phyloP scores from a whole-genome alignment of 495 filamentous ascomycete genomes.

The Trichoderma reesei region DNA sequence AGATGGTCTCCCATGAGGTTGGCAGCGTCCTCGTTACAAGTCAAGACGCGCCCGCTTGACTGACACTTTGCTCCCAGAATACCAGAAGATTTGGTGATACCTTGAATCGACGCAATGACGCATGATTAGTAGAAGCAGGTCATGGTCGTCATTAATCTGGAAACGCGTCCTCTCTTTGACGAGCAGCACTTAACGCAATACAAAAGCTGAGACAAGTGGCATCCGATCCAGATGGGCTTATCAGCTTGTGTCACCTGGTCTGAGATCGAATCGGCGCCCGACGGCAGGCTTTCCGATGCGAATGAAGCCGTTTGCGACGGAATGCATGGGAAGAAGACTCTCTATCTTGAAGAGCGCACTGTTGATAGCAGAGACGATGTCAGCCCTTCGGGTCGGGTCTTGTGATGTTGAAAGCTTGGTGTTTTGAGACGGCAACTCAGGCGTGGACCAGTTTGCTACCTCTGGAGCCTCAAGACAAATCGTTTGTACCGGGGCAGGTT shows the following conservation, averaged over 20 bases:
- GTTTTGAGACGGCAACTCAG: no score
- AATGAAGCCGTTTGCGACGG: not conserved
- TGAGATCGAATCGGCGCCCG: not conserved
- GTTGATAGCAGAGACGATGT: not conserved
- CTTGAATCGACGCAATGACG: not conserved
- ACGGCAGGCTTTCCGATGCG: not conserved
- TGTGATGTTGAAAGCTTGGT: no score
- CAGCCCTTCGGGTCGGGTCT: no score
- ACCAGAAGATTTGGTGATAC: not conserved
- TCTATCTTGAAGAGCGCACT: not conserved
- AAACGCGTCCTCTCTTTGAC: not conserved
- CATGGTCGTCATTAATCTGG: no score
- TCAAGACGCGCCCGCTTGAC: not conserved
- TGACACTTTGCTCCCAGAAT: not conserved
- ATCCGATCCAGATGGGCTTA: not conserved
- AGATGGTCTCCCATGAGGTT: no score
- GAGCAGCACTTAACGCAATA: not conserved
- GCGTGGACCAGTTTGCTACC: no score
- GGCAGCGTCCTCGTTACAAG: no score
- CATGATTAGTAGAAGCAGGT: no score
- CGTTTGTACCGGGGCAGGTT: no score
- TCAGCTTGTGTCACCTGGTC: not conserved
- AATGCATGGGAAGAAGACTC: not conserved
- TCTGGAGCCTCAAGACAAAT: no score
- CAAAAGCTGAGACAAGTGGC: not conserved